These are phyloP conservation scores for Penicillium corylophilum DNA, from an alignment of 2,329 filamentous ascomycete genomes.

Conservation along the genomic window DNA sequence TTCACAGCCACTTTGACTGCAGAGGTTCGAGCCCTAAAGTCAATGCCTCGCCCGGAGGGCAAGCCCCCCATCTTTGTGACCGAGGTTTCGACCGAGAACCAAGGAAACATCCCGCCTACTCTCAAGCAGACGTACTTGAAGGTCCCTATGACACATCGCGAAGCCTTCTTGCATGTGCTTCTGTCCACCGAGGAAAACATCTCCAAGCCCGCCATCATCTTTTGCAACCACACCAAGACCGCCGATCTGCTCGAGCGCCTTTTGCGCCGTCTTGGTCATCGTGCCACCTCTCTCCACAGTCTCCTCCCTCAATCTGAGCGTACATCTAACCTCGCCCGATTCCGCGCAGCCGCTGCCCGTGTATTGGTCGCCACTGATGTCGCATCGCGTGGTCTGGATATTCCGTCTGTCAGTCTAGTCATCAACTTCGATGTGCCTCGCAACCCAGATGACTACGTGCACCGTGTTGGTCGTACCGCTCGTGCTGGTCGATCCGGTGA, in stretches of 20 bases:
- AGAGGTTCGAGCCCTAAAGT: constrained; percentile 83
- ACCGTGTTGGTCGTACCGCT: constrained; percentile 91
- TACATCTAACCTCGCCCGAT: constrained; percentile 82
- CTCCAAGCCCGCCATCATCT: constrained; percentile 80
- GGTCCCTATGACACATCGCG: constrained; percentile 86
- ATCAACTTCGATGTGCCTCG: constrained; percentile 94
- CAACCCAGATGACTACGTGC: constrained; percentile 97
- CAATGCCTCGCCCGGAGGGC: constrained; percentile 66
- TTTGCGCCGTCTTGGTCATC: constrained; percentile 79
- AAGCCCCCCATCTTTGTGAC: constrained; percentile 82
- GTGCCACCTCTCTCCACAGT: constrained; percentile 88
- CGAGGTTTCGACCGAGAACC: constrained; percentile 69
- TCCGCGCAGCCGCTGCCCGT: constrained; percentile 83
- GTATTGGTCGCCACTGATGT: constrained; percentile 95
- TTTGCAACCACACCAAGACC: constrained; percentile 88
- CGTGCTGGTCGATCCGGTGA: constrained; percentile 83
- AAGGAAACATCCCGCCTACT: constrained; percentile 75
- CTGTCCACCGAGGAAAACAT: constrained; percentile 75
- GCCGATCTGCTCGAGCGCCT: constrained; percentile 87
- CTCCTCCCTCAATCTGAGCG: constrained; percentile 80
- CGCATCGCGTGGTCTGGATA: constrained; percentile 89
- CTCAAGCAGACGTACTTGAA: constrained; percentile 83
- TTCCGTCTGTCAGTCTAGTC: constrained; percentile 85
- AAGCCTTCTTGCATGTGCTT: constrained; percentile 90
- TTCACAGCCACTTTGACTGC: constrained; percentile 96